Base-by-base conservation (phyloP, 2,329 filamentous ascomycete species). In the Phaeosphaeriaceae sp. region DNA sequence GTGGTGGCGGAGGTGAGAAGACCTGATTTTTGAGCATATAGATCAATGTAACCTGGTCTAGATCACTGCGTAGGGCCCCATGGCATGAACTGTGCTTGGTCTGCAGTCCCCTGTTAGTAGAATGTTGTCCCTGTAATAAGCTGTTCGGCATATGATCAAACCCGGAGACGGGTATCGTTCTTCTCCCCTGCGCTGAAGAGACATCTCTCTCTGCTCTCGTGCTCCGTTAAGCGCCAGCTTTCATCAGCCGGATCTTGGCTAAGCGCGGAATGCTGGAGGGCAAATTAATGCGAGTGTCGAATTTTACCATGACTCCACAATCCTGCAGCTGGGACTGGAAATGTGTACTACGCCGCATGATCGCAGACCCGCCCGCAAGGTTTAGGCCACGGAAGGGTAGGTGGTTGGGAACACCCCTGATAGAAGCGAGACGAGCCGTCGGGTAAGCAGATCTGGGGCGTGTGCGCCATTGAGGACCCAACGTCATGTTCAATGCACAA, bases 351-450 rank as follows among this genome's bases (percentile, higher is more conserved):
- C 44, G 51, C 51, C 51, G 31, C 51, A 53, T 17, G 27, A 9
- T 40, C 19, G 51, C 31, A 44, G 31, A 36, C 46, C 20, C 13
- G 51, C n/a, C 27, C 24, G 41, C n/a, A 19, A 46, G 41, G 33
- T 40, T 27, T 11, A 11, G 48, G 42, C 25, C 4, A 13, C 25
- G 17, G 50, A 49, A 49, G 24, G 22, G 11, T 22, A 20, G 5
- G 20, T 40, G 24, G 51, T 53, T 20, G 31, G 51, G 51, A 41
- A 53, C 19, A 53, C 13, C 51, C 51, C 27, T 48, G 51, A 53
- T 48, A 27, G 27, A 41, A 53, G 31, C 63, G 61, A 66, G 63
- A 58, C 63, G 63, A 66, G 57, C 63, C 63, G 63, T 59, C 56
- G 49, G 58, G 51, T 58, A 51, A 44, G 36, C 47, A 53, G 53